Base-by-base conservation (phyloP, 164 flowering plant genomes). In the Vitis rotundifolia region DNA sequence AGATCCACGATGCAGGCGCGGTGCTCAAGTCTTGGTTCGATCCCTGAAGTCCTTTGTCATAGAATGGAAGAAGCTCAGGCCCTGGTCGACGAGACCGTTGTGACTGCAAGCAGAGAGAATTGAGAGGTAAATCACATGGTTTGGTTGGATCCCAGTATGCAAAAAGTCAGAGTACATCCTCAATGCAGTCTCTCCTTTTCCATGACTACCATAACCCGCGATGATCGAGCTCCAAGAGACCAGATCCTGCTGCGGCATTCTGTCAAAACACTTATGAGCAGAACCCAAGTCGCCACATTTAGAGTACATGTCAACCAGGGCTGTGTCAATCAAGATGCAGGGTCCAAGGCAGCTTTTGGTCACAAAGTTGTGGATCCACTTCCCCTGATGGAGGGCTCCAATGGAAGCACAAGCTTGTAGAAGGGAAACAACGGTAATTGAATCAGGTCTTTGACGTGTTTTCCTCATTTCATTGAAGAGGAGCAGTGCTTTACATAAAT, bases 1-100 rank as follows among this genome's bases (percentile, higher is more conserved):
- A 93, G 90, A 81, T 93, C 98, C 65, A 93, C 87, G 22, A 93
- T 64, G 72, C 94, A 93, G 64, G 90, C 90, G 64, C 77, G 77
- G 70, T 93, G 98, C 75, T 89, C 88, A 52, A 83, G 73, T 63
- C 76, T 82, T 26, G 96, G 90, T 75, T 85, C 78, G 58, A 90
- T 73, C 11, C 80, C 72, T n/a, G 49, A 75, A 88, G 58, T 88
- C 88, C 66, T 77, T 62, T 26, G 19, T 69, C 95, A 93, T 91
- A 8, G 90, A 83, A 11, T 78, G 70, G 71, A 77, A 91, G 48
- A 89, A 55, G 63, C 54, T 71, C 75, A 93, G 49, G n/a, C 98
- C 98, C 66, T 82, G 74, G 14, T 69, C 48, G 60, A 93, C 82
- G 19, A 91, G 86, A 70, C 95, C 94, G 31, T 81, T 84, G 70